Evolutionary conservation across 805 yeast species (phyloP).

Genomic region (Groenewaldozyma tartarivorans): DNA sequence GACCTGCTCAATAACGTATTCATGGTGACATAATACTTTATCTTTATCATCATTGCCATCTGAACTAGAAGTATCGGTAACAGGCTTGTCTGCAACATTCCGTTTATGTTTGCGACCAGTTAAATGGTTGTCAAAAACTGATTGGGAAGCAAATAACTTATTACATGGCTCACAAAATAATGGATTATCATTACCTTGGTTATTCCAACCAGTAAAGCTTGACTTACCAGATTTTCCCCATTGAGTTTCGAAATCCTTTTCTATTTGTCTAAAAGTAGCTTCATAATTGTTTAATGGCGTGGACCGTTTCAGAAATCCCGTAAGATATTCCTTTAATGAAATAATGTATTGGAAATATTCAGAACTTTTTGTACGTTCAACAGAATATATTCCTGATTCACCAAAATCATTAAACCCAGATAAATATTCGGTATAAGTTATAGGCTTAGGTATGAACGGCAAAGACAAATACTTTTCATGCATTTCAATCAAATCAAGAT

Average conservation of each 20-base stretch:
- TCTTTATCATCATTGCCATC: conserved; percentile 8
- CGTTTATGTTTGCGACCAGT: conserved; percentile 67
- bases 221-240: conserved; percentile 15
- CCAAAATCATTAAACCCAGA: conserved; percentile 35
- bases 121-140: conserved; percentile 64
- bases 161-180: conserved; percentile 57
- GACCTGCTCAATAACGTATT: conserved; percentile 32
- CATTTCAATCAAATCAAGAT: conserved; percentile 43
- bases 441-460: conserved; percentile 26
- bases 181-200: background rate
- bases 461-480: conserved; percentile 49
- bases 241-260: conserved; percentile 19
- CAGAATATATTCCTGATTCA: conserved; percentile 17
- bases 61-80: background rate
- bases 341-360: conserved; percentile 38
- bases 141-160: conserved; percentile 48
- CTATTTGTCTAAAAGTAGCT: conserved; percentile 21
- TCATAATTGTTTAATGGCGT: conserved; percentile 41
- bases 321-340: conserved; percentile 42
- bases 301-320: conserved; percentile 36
- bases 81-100: conserved; percentile 24
- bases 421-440: conserved; percentile 44
- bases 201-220: conserved; percentile 7
- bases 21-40: conserved; percentile 25
- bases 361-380: conserved; percentile 17